Base-by-base conservation (phyloP, 495 filamentous ascomycete genomes). In the Pyrenula massariospora region DNA sequence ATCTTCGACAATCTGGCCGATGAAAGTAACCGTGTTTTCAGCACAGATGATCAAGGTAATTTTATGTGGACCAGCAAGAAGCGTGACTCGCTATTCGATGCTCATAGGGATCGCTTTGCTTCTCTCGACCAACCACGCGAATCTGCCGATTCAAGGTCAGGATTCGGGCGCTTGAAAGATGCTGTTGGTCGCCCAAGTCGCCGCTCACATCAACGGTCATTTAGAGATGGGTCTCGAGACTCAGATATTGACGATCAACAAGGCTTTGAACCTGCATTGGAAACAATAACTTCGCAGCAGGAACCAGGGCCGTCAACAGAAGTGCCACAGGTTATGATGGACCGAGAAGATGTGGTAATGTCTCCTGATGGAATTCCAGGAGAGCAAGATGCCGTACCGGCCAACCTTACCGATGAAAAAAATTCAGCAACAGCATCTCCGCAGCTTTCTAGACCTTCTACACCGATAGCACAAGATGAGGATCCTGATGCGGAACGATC, bases 101-200 rank as follows among this genome's bases (percentile, higher is more conserved):
- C 31, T 42, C 31, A 42, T 42, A 5, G 31, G 15, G 31, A 42
- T 42, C 31, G 31, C 15, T 42, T 42, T 15, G 31, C 31, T 42
- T 36, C 66, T 86, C 23, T 21, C 19, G 50, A 52, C 8, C 22
- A 52, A 52, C 50, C 19, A 8, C 50, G 50, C 8, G 8, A 24
- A 52, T 52, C 19, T 52, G 8, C 10, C n/a, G 50, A 52, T 8
- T 24, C 31, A 15, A 52, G 87, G 25, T 89, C 86, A 53, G 89
- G 90, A 10, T 76, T 96, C 53, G 87, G 84, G 5, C 82, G 86
- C 24, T 89, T 96, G 70, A 87, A 88, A 60, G 88, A 91, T 65
- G 89, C 87, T 2, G 87, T 96, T 21, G 86, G 87, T n/a, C 49
- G 70, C 11, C 73, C 70, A 21, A 69, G 74, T 19, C 66, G 72